Evolutionary conservation across 2,329 filamentous ascomycete genomes (phyloP), one percentile per base, ranked within the genome.

Genomic region (Aspergillus fumigatus): DNA sequence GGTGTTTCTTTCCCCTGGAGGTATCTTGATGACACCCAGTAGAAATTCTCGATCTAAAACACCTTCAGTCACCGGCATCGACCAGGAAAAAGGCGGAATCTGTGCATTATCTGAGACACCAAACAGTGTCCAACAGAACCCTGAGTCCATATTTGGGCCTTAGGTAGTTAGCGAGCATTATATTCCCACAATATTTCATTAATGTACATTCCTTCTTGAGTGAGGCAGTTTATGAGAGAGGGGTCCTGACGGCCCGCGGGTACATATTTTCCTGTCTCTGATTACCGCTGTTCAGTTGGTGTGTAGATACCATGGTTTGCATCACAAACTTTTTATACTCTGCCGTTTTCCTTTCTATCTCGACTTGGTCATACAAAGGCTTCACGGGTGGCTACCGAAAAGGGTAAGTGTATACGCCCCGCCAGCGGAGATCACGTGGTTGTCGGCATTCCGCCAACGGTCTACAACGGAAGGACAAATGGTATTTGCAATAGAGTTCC

Each of bases 11-110:
- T 57, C 57, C 7, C 56, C 61, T 21, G 58, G 63, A 51, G 67
- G 63, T 5, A 60, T 64, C n/a, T 26, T 61, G 19, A 65, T 62
- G 62, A 56, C 56, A 2, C 55, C 58, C 21, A 50, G 55, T n/a
- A 43, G 41, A 25, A 48, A 32, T 6, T 54, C 50, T 7, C 49
- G 47, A 45, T 53, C 41, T 26, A 55, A 47, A 2, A 35, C 55
- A 23, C 41, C 52, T 11, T 47, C 50, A 21, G 40, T 48, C 32
- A 26, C 47, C 23, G 48, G 40, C 38, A 45, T 35, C 26, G 19
- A 23, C 21, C 41, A 23, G n/a, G n/a, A 8, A 23, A 47, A n/a
- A 23, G 21, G 10, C 21, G 43, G 43, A 23, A 14, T 3, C 43
- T 10, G 6, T 21, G 43, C 19, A 25, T 11, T 7, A 47, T 47